Conservation (phyloP, 306 rosid species). For the Quercus engelmannii region DNA sequence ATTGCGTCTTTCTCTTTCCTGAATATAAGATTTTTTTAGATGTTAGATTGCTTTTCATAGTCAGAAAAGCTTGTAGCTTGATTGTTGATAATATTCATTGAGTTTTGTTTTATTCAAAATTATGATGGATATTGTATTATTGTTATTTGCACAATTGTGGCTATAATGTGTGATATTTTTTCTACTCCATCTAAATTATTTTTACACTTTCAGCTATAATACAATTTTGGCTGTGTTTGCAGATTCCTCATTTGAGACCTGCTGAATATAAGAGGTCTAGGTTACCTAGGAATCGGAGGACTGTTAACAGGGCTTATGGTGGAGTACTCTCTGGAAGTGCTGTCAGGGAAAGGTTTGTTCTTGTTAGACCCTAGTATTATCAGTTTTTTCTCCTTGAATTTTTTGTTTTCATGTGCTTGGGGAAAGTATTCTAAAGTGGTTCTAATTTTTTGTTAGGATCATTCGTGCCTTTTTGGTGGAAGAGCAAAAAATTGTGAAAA, state of each 20-base stretch:
- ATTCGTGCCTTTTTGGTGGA: conserved; percentile 73
- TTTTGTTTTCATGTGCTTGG: neutral
- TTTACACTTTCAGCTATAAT: neutral
- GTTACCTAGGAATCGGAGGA: conserved; percentile 66
- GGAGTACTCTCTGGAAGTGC: conserved; percentile 75
- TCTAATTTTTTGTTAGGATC: conserved; percentile 34
- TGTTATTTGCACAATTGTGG: neutral
- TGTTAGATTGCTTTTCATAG: neutral
- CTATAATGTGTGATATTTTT: neutral
- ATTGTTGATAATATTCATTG: neutral
- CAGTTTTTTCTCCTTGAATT: neutral
- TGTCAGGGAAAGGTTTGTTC: conserved; percentile 72
- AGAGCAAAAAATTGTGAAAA: conserved; percentile 76
- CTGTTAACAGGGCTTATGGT: conserved; percentile 72
- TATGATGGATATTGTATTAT: neutral
- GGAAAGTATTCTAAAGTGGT: neutral
- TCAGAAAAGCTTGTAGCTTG: neutral
- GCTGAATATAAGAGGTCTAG: conserved; percentile 74
- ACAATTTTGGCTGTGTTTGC: neutral
- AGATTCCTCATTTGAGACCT: conserved; percentile 85
- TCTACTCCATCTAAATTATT: neutral
- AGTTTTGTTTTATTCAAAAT: neutral
- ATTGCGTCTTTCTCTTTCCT: too few relatives aligned
- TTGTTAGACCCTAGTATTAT: neutral
- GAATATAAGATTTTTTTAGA: neutral